Conservation (phyloP, 2,329 filamentous ascomycete genomes). For the Sporothrix variecibatus region DNA sequence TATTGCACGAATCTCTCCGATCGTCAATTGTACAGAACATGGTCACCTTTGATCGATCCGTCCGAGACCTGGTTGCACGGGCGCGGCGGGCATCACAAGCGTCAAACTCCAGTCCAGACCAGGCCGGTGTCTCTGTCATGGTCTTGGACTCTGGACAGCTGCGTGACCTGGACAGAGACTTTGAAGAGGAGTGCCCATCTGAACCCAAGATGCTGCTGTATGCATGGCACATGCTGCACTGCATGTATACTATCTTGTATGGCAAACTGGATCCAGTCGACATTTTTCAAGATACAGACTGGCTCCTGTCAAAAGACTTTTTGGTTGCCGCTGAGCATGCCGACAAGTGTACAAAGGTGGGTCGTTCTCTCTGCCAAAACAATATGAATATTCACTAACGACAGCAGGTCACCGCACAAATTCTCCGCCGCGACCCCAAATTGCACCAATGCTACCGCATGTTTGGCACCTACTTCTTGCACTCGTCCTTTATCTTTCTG, state of each 20-base stretch:
- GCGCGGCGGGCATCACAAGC: neutral
- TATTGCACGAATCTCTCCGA: neutral
- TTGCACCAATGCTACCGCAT: constrained; percentile 2
- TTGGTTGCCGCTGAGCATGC: neutral
- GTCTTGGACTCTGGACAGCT: constrained; percentile 1
- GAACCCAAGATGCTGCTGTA: constrained; percentile 10
- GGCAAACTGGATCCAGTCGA: constrained; percentile 10
- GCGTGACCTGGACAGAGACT: neutral
- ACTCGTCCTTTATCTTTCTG: constrained; percentile 10
- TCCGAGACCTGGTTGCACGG: neutral
- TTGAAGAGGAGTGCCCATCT: neutral
- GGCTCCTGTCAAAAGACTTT: constrained; percentile 2
- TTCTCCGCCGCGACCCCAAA: neutral
- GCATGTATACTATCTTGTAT: constrained; percentile 11
- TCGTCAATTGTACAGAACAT: neutral
- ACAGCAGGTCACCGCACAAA: neutral
- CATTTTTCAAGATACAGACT: constrained; percentile 9
- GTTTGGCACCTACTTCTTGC: constrained; percentile 15
- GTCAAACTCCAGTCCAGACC: neutral
- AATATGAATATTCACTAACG: neutral
- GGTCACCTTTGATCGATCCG: constrained; percentile 5
- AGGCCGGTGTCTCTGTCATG: constrained; percentile 4
- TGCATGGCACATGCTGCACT: constrained; percentile 19
- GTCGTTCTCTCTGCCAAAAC: neutral
- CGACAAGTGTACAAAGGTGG: constrained; percentile 5